Base-by-base conservation (phyloP, 192 early-diverging fungal genomes). In the Umbelopsis sp. region DNA sequence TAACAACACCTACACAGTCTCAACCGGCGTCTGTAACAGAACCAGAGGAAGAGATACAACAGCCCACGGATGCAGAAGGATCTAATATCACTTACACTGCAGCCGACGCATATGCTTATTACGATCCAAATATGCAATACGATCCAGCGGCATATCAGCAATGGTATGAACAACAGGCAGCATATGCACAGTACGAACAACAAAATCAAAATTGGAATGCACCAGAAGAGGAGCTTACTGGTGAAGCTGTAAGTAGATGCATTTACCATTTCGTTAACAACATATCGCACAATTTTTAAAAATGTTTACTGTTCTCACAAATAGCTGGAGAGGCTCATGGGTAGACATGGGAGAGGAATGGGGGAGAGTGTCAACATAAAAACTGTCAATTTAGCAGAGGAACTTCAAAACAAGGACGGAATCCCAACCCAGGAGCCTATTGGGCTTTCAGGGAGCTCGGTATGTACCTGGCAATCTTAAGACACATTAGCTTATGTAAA, bases 81-180 rank as follows among this genome's bases (percentile, higher is more conserved):
- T 26, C 56, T 11, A n/a, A 4, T 4, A 20, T 62, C 14, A 32
- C 56, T 20, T 62, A 62, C 16, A 71, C 68, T 17, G 71, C 62
- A 5, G 62, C 44, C 1, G 71, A 74, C 36, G 56, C 53, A 52
- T 41, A 70, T 66, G 70, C 62, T 38, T 71, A 70, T 45, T 50
- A 74, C 14, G 77, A 78, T 68, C 77, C 77, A 2, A 78, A 78
- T 31, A 65, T 65, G 16, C 66, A 74, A 36, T 78, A 78, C 66
- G 77, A 78, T 68, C 52, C 72, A 43, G 54, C 50, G 3, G 34
- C 72, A 5, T 78, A 78, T 52, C 65, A 73, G 2, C 65, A 70
- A 17, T 70, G 74, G 21, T 69, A 73, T 49, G 44, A 76, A 4
- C 66, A 68, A 17, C 38, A 77, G 7, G 31, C 65, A 21, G n/a